Percentiles rank a stretch among this genome's conserved stretches.
Evolutionary conservation across 768 basidiomycete genomes (phyloP).

Genomic region (Mycena pura): DNA sequence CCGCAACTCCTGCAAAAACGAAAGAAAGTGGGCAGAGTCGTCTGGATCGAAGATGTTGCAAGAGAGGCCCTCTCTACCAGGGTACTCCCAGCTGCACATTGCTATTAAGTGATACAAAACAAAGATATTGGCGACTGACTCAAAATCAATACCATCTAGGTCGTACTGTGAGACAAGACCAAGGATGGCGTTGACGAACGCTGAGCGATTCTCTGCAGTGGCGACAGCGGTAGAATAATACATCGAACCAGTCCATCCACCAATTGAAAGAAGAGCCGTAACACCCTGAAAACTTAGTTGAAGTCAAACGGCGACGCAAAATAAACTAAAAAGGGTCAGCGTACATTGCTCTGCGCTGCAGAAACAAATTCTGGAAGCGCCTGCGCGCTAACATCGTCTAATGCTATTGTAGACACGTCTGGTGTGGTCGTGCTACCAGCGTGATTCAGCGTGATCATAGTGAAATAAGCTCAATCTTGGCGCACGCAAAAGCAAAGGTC

Average conservation of each 20-base stretch:
- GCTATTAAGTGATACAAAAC: neutral
- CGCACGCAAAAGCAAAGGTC: slow-evolving; percentile 70
- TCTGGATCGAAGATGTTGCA: slow-evolving; percentile 68
- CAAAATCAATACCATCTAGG: slow-evolving; percentile 73
- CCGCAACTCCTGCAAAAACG: slow-evolving; percentile 77
- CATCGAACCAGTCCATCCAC: slow-evolving; percentile 70
- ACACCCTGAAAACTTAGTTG: slow-evolving; percentile 48
- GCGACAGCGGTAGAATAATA: slow-evolving; percentile 68
- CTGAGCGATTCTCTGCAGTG: slow-evolving; percentile 58
- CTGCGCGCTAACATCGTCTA: slow-evolving; percentile 50
- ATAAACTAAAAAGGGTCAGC: slow-evolving; percentile 32
- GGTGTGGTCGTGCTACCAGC: slow-evolving; percentile 45
- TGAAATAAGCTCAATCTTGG: slow-evolving; percentile 16
- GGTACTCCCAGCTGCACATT: slow-evolving; percentile 82
- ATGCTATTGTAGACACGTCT: slow-evolving; percentile 40
- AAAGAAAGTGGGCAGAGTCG: slow-evolving; percentile 82
- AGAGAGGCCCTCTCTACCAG: slow-evolving; percentile 66
- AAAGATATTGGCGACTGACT: slow-evolving; percentile 49
- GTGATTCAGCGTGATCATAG: neutral
- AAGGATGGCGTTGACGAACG: slow-evolving; percentile 61
- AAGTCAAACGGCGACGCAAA: slow-evolving; percentile 28
- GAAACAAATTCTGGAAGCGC: slow-evolving; percentile 64
- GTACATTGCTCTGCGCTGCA: slow-evolving; percentile 48
- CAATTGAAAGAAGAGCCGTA: slow-evolving; percentile 63
- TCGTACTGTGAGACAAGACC: slow-evolving; percentile 54